phyloP scores from a whole-genome alignment of 2,329 filamentous ascomycete genomes.

The Aspergillus ochraceus region DNA sequence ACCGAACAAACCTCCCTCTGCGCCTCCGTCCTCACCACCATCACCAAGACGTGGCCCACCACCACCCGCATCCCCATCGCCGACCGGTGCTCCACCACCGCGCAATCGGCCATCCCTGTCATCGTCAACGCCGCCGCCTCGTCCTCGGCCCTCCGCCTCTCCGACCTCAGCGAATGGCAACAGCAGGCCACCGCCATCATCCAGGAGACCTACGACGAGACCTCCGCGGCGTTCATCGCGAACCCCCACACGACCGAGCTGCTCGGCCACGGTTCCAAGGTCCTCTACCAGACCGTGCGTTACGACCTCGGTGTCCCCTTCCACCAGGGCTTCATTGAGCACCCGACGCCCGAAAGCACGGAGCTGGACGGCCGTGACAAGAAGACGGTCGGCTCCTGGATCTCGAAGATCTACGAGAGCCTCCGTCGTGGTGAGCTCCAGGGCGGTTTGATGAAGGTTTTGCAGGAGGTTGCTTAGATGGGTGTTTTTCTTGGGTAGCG shows the following conservation, averaged over 20 bases:
- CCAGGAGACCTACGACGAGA: constrained; percentile 12
- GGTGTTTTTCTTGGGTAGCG: neutral
- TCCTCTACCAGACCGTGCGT: constrained; percentile 35
- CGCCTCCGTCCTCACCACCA: constrained; percentile 3
- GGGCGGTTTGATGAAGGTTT: constrained; percentile 8
- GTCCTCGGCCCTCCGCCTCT: constrained; percentile 4
- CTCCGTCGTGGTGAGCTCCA: constrained; percentile 17
- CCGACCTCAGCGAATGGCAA: constrained; percentile 14
- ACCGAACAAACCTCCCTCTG: constrained; percentile 6
- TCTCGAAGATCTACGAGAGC: constrained; percentile 25
- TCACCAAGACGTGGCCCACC: constrained; percentile 16
- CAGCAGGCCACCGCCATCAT: constrained; percentile 6
- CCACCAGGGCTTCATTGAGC: constrained; percentile 28
- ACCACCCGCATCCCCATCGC: constrained; percentile 14
- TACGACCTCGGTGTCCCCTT: constrained; percentile 31
- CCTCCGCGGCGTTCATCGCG: constrained; percentile 11
- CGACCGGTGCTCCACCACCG: constrained; percentile 8
- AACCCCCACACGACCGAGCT: constrained; percentile 15
- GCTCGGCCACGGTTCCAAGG: constrained; percentile 24
- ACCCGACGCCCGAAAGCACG: constrained; percentile 15
- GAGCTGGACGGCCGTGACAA: constrained; percentile 17
- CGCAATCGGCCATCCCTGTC: constrained; percentile 8
- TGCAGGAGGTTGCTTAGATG: constrained; percentile 3
- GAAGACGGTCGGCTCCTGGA: constrained; percentile 28
- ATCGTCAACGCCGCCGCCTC: constrained; percentile 7